Evolutionary conservation across 176 grass and related monocot genomes (phyloP).

Genomic region (Tuctoria greenei): DNA sequence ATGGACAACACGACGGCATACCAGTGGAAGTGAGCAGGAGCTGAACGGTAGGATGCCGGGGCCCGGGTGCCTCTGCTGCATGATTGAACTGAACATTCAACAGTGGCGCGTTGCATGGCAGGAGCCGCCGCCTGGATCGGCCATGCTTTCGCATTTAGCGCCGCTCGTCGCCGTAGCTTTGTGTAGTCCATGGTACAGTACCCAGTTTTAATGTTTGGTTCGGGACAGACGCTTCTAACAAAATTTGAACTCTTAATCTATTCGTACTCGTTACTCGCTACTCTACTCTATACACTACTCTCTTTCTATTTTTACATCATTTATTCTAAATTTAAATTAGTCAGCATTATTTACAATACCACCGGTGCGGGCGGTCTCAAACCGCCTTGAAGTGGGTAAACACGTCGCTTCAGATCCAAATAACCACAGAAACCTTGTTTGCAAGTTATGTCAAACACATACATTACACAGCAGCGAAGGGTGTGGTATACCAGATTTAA

Average conservation of each 20-base stretch:
- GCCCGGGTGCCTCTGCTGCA: background rate
- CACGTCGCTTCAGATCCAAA: background rate
- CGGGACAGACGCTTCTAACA: too few relatives aligned
- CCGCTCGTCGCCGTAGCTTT: background rate
- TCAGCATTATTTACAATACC: too few relatives aligned
- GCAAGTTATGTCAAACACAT: too few relatives aligned
- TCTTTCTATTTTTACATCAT: too few relatives aligned
- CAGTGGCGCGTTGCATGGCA: background rate
- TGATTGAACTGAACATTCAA: constrained; percentile 23
- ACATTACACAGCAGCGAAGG: too few relatives aligned
- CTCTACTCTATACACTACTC: too few relatives aligned
- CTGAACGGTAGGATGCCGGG: background rate
- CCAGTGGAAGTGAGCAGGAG: constrained; percentile 3
- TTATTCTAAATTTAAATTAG: too few relatives aligned
- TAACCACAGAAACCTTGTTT: too few relatives aligned
- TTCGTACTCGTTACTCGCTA: too few relatives aligned
- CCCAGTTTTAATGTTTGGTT: background rate
- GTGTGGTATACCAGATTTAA: too few relatives aligned
- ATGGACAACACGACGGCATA: background rate
- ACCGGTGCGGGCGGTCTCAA: too few relatives aligned
- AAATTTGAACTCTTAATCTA: background rate
- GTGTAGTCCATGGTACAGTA: too few relatives aligned
- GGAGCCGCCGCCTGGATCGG: background rate
- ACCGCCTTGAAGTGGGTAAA: background rate
- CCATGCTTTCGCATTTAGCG: constrained; percentile 2